Evolutionary conservation across 164 flowering plant species (phyloP).

Genomic region (Chimonanthus salicifolius): DNA sequence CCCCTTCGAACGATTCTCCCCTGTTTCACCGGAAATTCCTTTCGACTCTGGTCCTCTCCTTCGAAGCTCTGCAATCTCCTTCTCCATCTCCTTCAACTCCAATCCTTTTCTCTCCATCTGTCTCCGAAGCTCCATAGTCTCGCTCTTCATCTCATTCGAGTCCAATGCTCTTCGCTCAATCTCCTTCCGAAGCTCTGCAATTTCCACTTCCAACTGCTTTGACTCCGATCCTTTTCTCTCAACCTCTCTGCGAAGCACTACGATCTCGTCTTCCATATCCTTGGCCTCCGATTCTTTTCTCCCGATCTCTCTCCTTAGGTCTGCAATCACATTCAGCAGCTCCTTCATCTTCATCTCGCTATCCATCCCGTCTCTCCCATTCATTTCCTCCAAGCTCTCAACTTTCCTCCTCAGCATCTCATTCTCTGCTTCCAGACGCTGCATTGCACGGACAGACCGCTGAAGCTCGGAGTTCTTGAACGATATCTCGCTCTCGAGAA

Average conservation of each 20-base stretch:
- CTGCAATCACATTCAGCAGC: conserved; percentile 35
- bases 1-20: conserved; percentile 40
- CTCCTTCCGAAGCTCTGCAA: conserved; percentile 28
- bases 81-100: background rate
- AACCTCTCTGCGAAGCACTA: conserved; percentile 22
- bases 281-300: background rate
- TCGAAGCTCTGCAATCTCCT: too few relatives aligned
- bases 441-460: conserved; percentile 21
- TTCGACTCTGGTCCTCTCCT: conserved; percentile 14
- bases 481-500: conserved; percentile 62
- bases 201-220: conserved; percentile 12
- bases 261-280: conserved; percentile 35
- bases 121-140: conserved; percentile 31
- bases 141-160: conserved; percentile 27
- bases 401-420: conserved; percentile 36
- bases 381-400: conserved; percentile 22
- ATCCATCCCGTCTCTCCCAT: conserved; percentile 29
- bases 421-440: conserved; percentile 46
- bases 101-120: background rate
- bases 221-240: background rate
- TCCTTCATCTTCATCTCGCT: conserved; percentile 25
- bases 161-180: background rate
- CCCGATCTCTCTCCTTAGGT: conserved; percentile 19
- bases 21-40: conserved; percentile 1
- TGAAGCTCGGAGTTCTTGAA: conserved; percentile 39